A percentile compares a stretch with the other conserved stretches of the same genome.
Conservation (phyloP, 23 red algal species). For the Gracilaria gracilis region DNA sequence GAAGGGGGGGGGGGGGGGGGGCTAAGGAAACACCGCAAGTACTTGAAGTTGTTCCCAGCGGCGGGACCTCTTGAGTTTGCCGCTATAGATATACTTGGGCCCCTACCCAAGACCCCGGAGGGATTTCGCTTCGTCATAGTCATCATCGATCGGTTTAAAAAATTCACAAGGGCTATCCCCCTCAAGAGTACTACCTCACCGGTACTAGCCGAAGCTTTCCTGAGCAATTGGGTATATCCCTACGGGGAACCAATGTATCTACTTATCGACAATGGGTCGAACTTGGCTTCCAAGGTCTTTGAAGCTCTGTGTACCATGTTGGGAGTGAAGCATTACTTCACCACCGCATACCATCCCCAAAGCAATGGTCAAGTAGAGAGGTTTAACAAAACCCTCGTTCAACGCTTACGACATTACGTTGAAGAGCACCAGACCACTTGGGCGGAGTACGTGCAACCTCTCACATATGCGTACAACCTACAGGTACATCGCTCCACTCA, state of each 20-base stretch:
- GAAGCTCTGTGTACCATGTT: no score
- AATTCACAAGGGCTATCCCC: background rate
- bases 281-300: no score
- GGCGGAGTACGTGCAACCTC: no score
- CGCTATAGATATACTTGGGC: background rate
- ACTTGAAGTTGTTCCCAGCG: background rate
- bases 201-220: background rate
- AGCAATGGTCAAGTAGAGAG: background rate
- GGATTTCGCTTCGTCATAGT: background rate
- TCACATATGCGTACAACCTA: background rate
- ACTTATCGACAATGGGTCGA: no score
- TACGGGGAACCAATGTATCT: no score
- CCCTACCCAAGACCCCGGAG: background rate
- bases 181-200: no score
- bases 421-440: background rate
- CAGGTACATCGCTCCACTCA: background rate
- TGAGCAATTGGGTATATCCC: no score
- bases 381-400: background rate
- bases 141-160: constrained; percentile 9
- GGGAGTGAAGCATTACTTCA: background rate
- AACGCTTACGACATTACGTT: background rate
- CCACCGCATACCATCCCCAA: constrained; percentile 9
- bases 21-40: background rate
- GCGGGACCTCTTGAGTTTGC: background rate
- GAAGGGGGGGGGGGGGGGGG: no score